Evolutionary conservation across 805 yeast genomes (phyloP).

Genomic region (Saturnispora hagleri): DNA sequence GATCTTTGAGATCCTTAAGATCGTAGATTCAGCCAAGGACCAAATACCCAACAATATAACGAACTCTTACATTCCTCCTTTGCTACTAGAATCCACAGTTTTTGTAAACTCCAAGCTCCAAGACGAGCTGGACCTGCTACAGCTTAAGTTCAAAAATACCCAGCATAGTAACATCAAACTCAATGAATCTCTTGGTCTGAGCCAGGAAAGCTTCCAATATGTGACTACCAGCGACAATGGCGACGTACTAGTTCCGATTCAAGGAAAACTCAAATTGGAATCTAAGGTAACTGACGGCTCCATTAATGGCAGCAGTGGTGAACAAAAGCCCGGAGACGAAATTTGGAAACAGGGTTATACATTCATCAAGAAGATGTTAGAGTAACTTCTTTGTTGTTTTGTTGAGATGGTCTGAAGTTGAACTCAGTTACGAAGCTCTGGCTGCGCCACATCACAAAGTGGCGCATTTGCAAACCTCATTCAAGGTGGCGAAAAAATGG

Average conservation of each 20-base stretch:
- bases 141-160: neutral
- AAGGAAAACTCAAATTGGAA: neutral
- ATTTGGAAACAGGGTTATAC: constrained; percentile 5
- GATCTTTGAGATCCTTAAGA: neutral
- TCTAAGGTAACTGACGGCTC: neutral
- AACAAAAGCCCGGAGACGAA: constrained; percentile 1
- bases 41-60: neutral
- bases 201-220: constrained; percentile 21
- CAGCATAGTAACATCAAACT: neutral
- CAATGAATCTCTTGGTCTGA: neutral
- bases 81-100: neutral
- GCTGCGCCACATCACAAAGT: neutral
- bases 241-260: constrained; percentile 9
- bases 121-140: neutral
- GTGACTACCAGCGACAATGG: constrained; percentile 17
- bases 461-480: neutral
- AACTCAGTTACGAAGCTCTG: neutral
- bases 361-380: constrained; percentile 4
- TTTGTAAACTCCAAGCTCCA: neutral
- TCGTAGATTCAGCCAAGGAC: neutral
- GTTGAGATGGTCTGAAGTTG: too few relatives aligned
- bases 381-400: neutral
- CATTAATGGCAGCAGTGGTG: neutral
- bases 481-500: neutral
- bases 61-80: neutral